Percentiles rank a stretch among this genome's conserved stretches.
These are phyloP conservation scores for Saccharomycopsis schoenii DNA, from an alignment of 805 yeast genomes.

Conservation along the genomic window DNA sequence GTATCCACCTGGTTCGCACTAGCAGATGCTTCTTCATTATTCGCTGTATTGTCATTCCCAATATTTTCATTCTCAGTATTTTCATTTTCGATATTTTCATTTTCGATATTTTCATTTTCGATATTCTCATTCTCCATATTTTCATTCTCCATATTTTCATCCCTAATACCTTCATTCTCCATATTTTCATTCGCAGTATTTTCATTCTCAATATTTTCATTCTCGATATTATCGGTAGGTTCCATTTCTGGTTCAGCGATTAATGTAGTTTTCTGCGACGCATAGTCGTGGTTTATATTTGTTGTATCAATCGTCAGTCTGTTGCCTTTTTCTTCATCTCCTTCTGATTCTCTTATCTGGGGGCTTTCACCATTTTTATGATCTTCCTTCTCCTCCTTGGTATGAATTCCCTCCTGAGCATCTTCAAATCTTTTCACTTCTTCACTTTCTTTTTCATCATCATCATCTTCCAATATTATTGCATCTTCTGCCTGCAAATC, in stretches of 20 bases:
- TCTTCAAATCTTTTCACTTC: not conserved
- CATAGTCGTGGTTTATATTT: not conserved
- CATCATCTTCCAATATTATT: constrained; percentile 7
- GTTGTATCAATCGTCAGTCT: not conserved
- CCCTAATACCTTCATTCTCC: no score
- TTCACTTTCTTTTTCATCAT: constrained; percentile 4
- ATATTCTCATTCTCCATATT: no score
- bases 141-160: no score
- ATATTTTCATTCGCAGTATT: no score
- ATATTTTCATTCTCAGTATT: no score
- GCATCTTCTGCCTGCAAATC: constrained; percentile 5
- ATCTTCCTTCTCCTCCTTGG: not conserved
- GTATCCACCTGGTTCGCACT: not conserved
- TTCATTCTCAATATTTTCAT: not conserved
- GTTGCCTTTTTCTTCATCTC: not conserved
- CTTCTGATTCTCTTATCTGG: not conserved
- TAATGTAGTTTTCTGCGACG: not conserved
- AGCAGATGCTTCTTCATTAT: not conserved
- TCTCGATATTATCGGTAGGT: not conserved
- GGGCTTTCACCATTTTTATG: not conserved
- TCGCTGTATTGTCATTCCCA: no score
- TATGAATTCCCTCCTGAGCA: not conserved
- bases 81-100: no score
- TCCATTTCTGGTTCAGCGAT: not conserved
- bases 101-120: no score